Conservation (phyloP, 2,329 filamentous ascomycete genomes). For the Nigrospora sphaerica region DNA sequence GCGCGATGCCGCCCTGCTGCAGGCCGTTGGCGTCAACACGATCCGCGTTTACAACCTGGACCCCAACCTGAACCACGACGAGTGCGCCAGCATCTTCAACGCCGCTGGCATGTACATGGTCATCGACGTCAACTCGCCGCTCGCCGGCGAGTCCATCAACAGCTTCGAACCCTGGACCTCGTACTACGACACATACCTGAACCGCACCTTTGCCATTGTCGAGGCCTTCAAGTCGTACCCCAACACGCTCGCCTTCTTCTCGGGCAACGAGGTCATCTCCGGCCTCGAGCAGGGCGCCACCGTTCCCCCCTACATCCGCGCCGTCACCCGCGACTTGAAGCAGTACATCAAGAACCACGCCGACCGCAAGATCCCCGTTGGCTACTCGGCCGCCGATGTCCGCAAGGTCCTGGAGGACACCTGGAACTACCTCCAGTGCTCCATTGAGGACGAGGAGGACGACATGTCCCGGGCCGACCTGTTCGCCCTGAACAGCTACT, state of each 20-base stretch:
- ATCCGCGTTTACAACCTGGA: conserved; percentile 66
- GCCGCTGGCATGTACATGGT: conserved; percentile 63
- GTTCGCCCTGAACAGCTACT: conserved; percentile 73
- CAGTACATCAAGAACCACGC: conserved; percentile 69
- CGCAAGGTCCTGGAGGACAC: conserved; percentile 65
- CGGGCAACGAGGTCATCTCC: conserved; percentile 36
- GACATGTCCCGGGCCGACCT: conserved; percentile 63
- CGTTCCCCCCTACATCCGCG: conserved; percentile 65
- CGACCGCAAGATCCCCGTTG: conserved; percentile 64
- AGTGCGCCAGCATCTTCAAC: conserved; percentile 63
- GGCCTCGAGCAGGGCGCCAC: conserved; percentile 49
- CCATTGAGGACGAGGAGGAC: conserved; percentile 41
- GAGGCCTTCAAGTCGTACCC: conserved; percentile 62
- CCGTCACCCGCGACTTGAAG: conserved; percentile 73
- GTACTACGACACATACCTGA: conserved; percentile 54
- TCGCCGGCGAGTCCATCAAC: conserved; percentile 50
- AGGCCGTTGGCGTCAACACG: conserved; percentile 57
- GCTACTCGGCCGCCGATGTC: conserved; percentile 77
- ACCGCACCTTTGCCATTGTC: conserved; percentile 59
- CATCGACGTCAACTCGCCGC: conserved; percentile 61
- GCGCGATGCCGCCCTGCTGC: conserved; percentile 59
- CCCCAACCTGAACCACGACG: conserved; percentile 58
- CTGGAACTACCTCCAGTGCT: conserved; percentile 70
- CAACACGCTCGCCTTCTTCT: conserved; percentile 55
- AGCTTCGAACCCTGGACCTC: conserved; percentile 48